These are phyloP conservation scores for Acanthamoeba royreba DNA, from an alignment of 208 protist genomes.

Conservation along the genomic window DNA sequence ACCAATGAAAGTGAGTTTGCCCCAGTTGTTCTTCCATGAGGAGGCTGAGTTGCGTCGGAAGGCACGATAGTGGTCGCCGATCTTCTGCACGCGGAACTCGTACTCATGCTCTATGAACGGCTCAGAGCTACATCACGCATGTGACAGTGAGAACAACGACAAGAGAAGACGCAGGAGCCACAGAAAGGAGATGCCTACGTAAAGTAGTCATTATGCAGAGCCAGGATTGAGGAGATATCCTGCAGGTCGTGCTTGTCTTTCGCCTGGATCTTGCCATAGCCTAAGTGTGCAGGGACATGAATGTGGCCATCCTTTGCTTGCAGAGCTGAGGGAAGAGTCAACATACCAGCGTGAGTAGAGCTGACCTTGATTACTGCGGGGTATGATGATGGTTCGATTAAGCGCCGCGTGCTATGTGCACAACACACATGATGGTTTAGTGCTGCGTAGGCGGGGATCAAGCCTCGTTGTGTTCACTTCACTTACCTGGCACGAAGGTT, in stretches of 20 bases:
- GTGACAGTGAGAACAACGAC: not conserved
- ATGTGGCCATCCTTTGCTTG: not conserved
- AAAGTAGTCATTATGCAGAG: conserved; percentile 30
- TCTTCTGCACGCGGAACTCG: conserved; percentile 39
- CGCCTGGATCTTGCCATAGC: conserved; percentile 4
- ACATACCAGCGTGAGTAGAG: conserved; percentile 37
- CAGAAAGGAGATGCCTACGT: not conserved
- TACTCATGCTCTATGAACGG: conserved; percentile 24
- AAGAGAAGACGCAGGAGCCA: not conserved
- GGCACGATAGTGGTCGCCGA: conserved; percentile 12
- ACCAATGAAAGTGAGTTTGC: not conserved
- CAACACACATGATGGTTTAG: too few species aligned
- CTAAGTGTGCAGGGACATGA: not conserved
- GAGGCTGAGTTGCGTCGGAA: not conserved
- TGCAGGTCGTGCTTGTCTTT: not conserved
- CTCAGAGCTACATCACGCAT: not conserved
- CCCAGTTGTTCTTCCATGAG: conserved; percentile 48
- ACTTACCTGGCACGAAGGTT: conserved; percentile 27
- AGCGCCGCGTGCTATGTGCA: not conserved
- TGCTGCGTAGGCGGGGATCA: not conserved
- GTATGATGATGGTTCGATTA: not conserved
- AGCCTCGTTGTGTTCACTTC: not conserved
- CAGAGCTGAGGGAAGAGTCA: not conserved
- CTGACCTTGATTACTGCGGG: conserved; percentile 47
- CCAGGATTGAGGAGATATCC: not conserved